Base-by-base conservation (phyloP, 2,329 filamentous ascomycete genomes). In the Penicillium digitatum region DNA sequence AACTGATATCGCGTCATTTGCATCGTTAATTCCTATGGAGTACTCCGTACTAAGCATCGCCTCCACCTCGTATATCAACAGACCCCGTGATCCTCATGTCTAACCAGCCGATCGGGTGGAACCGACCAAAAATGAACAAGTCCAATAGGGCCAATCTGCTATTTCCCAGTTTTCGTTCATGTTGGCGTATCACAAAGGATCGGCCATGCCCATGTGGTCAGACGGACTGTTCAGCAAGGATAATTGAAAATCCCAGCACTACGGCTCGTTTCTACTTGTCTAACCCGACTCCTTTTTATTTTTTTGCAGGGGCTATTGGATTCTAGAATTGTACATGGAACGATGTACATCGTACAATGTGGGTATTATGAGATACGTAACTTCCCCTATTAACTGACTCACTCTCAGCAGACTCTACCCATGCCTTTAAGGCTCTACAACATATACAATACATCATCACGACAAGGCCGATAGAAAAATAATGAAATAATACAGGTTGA, bases 131-230 rank as follows among this genome's bases (percentile, higher is more conserved):
- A 1, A 42, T 8, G 7, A 34, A 45, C 8, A 12, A 22, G 12
- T 16, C 18, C 42, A 22, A 44, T 29, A 10, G 20, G 16, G 9
- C 3, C 22, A 18, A 8, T 22, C 12, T 29, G 11, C 2, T 48
- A 20, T 26, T 46, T 47, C 42, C 50, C 50, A 39, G 27, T 39
- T 29, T 22, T 27, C 34, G 35, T 34, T 42, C 35, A 32, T 51
- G 46, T 27, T 43, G 45, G 51, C 45, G 29, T 40, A 31, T 54
- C 38, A 22, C 32, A 40, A 39, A n/a, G 50, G 22, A 39, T 46
- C 27, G 24, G 32, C 29, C 55, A 44, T 43, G 43, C 37, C 58
- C 58, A 59, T 61, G 56, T 61, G 56, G 58, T 48, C 45, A 43
- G 51, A 57, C 38, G 43, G 43, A n/a, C 20, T 32, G n/a, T 45